Evolutionary conservation across 2,329 filamentous ascomycete species (phyloP), one percentile per base, ranked within the genome.

Genomic region (Penicillium sp.): DNA sequence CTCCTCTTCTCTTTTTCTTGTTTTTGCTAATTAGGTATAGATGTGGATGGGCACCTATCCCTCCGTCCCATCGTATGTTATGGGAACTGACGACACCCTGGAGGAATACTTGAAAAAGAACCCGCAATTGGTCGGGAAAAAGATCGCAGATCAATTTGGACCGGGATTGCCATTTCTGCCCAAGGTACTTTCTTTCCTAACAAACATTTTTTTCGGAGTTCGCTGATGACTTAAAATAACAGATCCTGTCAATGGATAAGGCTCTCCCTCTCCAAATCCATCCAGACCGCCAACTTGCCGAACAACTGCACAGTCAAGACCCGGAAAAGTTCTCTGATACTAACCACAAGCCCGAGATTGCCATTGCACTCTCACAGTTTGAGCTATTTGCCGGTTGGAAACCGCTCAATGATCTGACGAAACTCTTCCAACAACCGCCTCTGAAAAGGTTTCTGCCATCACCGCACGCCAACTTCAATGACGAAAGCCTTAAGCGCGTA

Each of bases 271-370:
- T 92, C 2, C 88, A 91, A 66, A 80, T 91, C 14, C 88, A 91
- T 61, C 88, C 88, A 30, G 83, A 91, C 73, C 89, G 87, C 65
- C 75, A 81, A 0, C 79, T 91, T 1, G 82, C 88, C 0, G 72
- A 79, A 8, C 79, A 84, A 63, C 78, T 91, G 2, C 86, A 91
- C 71, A 68, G 79, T 54, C 69, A 83, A 61, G 79, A 90, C 54
- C 87, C 88, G 0, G 71, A 83, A 2, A 81, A 83, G 57, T 91
- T 88, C 68, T 83, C 82, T 1, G 88, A 92, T 62, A 74, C 81
- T 2, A 91, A 91, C 68, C 88, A 91, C 76, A 91, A 91, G 72
- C 88, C 89, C 1, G 88, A 92, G 67, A 91, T 92, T 53, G 88
- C 88, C 0, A 76, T 92, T 1, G 88, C 88, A 0, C 73, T 91